Evolutionary conservation across 768 basidiomycete species (phyloP), one percentile per base, ranked within the genome.

Genomic region (Pulveroboletus frians): DNA sequence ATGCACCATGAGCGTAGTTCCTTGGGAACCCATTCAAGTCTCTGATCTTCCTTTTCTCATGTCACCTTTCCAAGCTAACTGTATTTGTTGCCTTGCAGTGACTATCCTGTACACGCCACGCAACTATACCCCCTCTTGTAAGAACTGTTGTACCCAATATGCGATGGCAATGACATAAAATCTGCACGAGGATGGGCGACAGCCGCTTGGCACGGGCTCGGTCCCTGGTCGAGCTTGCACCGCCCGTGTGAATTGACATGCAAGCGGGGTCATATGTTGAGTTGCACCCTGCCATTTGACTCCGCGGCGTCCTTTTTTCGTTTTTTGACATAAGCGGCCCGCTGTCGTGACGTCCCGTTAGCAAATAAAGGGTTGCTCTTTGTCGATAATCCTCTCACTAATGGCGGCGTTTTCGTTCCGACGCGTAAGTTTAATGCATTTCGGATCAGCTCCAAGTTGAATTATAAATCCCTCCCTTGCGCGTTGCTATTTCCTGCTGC

Each of bases 21-120:
- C 80, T 80, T 79, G 69, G 73, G 82, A 78, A 83, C 76, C 80
- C 81, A 85, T 85, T 85, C 84, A 85, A 85, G 83, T 85, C 83
- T 79, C 84, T 84, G 83, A 85, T 32, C 44, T 51, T 55, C 27
- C 41, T 41, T 36, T 46, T 23, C 36, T n/a, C 43, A 35, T 41
- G 13, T n/a, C 9, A 4, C 36, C 4, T 15, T 43, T 42, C 46
- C 26, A n/a, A 46, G 43, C 64, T 65, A 49, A 64, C 50, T 36
- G 11, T 21, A 20, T 50, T 53, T 43, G 27, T 43, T 37, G 30
- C 38, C 4, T 26, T 9, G 5, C 46, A 57, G 52, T 5, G 11
- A 15, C 15, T 15, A 9, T 21, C 17, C 10, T 39, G 37, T 15
- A 18, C 23, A 17, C 32, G 5, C 23, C 13, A n/a, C n/a, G 23